phyloP scores from a whole-genome alignment of 2,329 filamentous ascomycete genomes.

The Microcyclosporella mali region DNA sequence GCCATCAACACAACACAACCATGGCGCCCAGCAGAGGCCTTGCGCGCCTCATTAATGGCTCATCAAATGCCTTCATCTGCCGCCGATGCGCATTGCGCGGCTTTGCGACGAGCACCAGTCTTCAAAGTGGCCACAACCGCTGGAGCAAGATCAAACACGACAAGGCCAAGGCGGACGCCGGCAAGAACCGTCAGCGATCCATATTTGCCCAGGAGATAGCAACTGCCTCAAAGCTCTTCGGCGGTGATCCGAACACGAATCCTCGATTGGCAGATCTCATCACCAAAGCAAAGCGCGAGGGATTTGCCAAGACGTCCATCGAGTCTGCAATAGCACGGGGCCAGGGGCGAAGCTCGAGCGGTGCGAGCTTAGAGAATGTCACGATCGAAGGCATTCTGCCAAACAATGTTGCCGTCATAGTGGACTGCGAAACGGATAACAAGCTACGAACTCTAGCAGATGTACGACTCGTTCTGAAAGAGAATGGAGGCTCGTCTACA shows the following conservation, averaged over 20 bases:
- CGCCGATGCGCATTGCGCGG: conserved; percentile 13
- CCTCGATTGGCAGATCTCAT: conserved; percentile 68
- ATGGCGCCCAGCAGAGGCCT: conserved; percentile 32
- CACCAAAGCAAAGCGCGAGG: conserved; percentile 72
- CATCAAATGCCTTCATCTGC: conserved; percentile 4
- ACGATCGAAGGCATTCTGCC: conserved; percentile 77
- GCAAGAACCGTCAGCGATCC: conserved; percentile 66
- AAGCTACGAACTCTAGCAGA: conserved; percentile 68
- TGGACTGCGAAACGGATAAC: conserved; percentile 81
- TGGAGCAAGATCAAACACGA: conserved; percentile 97
- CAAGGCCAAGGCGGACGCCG: conserved; percentile 78
- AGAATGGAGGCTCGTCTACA: conserved; percentile 61
- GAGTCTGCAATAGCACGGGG: conserved; percentile 82
- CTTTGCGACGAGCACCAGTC: conserved; percentile 16
- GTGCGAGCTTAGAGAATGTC: conserved; percentile 67
- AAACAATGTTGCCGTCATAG: conserved; percentile 65
- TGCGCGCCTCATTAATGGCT: neutral
- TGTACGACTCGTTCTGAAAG: conserved; percentile 64
- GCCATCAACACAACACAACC: neutral
- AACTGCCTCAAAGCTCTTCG: conserved; percentile 71
- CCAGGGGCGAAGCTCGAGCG: conserved; percentile 71
- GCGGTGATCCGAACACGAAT: conserved; percentile 67
- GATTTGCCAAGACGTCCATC: conserved; percentile 76
- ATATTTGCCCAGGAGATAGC: conserved; percentile 66
- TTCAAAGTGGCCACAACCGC: conserved; percentile 69